phyloP scores from a whole-genome alignment of 345 rosid genomes.

The Moricandia moricandioides region DNA sequence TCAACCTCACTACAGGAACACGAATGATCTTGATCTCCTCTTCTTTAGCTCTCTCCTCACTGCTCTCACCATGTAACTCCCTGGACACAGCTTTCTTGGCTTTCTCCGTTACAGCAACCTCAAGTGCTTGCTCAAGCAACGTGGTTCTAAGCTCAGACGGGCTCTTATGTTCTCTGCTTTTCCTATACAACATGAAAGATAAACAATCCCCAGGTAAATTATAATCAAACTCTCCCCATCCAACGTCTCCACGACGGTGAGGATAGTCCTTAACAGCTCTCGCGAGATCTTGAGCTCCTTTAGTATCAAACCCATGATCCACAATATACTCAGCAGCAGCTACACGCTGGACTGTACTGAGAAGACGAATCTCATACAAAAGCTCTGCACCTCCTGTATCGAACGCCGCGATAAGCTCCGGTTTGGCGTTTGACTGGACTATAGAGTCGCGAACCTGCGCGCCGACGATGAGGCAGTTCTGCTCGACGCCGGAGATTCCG shows the following conservation, averaged over 20 bases:
- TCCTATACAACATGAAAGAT: slow-evolving; percentile 73
- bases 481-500: slow-evolving; percentile 80
- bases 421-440: slow-evolving; percentile 51
- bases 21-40: slow-evolving; percentile 34
- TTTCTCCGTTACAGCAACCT: slow-evolving; percentile 58
- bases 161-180: slow-evolving; percentile 55
- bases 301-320: slow-evolving; percentile 40
- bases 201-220: slow-evolving; percentile 73
- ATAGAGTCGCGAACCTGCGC: slow-evolving; percentile 74
- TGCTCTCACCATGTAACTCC: slow-evolving; percentile 49
- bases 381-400: slow-evolving; percentile 74
- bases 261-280: slow-evolving; percentile 84
- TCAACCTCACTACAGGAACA: slow-evolving; percentile 76
- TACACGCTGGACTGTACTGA: slow-evolving; percentile 56
- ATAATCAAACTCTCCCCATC: slow-evolving; percentile 60
- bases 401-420: slow-evolving; percentile 54
- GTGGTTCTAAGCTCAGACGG: slow-evolving; percentile 50
- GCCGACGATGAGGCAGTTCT: slow-evolving; percentile 74
- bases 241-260: slow-evolving; percentile 59
- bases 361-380: slow-evolving; percentile 72
- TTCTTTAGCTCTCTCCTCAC: slow-evolving; percentile 29
- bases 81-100: slow-evolving; percentile 46
- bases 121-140: slow-evolving; percentile 57
- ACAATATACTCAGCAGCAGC: slow-evolving; percentile 57
- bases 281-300: slow-evolving; percentile 73